Evolutionary conservation across 1,284 basidiomycete species (phyloP).

Genomic region (Phlebopus sp.): DNA sequence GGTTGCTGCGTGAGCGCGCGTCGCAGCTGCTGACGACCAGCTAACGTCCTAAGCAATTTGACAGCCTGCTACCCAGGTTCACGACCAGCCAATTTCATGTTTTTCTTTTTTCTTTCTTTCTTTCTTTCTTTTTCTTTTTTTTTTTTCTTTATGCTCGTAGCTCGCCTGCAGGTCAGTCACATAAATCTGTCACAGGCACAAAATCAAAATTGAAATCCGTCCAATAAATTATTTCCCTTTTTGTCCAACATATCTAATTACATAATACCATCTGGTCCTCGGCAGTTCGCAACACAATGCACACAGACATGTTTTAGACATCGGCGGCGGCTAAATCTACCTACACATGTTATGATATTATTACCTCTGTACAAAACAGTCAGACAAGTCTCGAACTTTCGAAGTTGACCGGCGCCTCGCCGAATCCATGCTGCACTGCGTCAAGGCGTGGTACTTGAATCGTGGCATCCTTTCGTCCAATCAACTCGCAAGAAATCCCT

Average conservation of each 20-base stretch:
- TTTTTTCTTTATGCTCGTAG: background rate
- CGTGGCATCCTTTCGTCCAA: conserved; percentile 7
- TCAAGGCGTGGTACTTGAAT: conserved; percentile 12
- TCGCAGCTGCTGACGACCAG: background rate
- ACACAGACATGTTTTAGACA: background rate
- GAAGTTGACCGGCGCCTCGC: conserved; percentile 20
- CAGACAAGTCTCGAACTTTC: conserved; percentile 5
- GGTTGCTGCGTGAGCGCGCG: background rate
- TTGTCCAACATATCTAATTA: conserved; percentile 22
- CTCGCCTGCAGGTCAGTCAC: conserved; percentile 22
- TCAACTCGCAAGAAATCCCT: conserved; percentile 1
- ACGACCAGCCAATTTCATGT: background rate
- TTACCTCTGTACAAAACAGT: conserved; percentile 2
- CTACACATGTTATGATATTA: conserved; percentile 7
- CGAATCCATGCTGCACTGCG: conserved; percentile 28
- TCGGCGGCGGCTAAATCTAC: conserved; percentile 7
- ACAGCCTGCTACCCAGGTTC: background rate
- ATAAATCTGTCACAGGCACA: conserved; percentile 39
- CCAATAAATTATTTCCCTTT: conserved; percentile 7
- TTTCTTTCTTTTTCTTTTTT: background rate
- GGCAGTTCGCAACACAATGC: too few relatives aligned
- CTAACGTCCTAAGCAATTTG: background rate
- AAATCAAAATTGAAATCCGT: conserved; percentile 5
- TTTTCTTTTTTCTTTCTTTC: background rate
- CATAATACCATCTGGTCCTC: conserved; percentile 17